Evolutionary conservation across 495 filamentous ascomycete genomes (phyloP).

Genomic region (Penicillium simplicissimum): DNA sequence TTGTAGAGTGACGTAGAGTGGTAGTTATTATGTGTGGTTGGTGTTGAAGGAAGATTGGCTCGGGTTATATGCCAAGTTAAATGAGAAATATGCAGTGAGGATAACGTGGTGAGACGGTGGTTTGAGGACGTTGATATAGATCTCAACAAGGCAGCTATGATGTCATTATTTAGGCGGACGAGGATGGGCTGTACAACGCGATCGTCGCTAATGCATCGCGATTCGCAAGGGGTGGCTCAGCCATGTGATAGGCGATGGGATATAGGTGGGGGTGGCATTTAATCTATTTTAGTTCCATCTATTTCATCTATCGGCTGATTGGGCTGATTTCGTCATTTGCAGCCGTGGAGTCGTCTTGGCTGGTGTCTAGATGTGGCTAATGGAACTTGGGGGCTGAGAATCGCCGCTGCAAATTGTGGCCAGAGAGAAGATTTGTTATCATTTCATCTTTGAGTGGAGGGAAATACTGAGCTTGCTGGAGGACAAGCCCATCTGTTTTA

Average conservation of each 20-base stretch:
- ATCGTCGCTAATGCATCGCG: conserved; percentile 6
- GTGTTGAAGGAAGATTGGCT: not conserved
- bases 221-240: not conserved
- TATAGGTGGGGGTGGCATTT: not conserved
- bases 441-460: conserved; percentile 19
- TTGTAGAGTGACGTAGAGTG: not conserved
- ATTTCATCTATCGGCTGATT: not conserved
- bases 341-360: no score
- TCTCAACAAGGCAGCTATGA: conserved; percentile 10
- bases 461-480: not conserved
- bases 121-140: not conserved
- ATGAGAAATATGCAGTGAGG: not conserved
- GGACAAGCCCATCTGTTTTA: not conserved
- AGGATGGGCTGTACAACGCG: conserved; percentile 18
- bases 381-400: not conserved
- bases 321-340: not conserved
- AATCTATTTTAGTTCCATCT: conserved; percentile 2
- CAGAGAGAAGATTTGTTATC: conserved; percentile 14
- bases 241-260: not conserved
- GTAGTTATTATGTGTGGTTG: not conserved
- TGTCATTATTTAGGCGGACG: conserved; percentile 24
- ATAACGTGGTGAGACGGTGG: not conserved
- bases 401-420: not conserved
- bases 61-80: not conserved
- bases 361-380: no score